phyloP scores from a whole-genome alignment of 2,329 filamentous ascomycete species.

The Teratosphaeria destructans region DNA sequence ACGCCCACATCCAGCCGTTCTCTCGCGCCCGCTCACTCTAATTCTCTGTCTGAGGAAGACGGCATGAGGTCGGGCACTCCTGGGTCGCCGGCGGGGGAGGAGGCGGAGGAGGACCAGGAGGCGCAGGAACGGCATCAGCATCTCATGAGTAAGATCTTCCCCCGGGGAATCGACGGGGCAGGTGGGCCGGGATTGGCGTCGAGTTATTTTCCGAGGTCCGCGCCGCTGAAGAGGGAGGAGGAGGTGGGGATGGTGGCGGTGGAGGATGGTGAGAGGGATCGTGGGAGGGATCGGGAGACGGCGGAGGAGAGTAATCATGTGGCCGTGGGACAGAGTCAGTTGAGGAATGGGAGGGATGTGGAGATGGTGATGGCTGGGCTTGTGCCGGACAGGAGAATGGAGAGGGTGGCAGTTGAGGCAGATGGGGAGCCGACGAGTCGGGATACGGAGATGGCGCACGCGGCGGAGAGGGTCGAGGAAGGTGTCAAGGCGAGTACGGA shows the following conservation, averaged over 20 bases:
- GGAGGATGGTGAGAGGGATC: neutral
- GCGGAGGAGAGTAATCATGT: neutral
- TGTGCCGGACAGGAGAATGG: neutral
- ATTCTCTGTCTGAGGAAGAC: conserved; percentile 9
- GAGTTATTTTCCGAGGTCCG: conserved; percentile 8
- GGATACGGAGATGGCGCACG: neutral
- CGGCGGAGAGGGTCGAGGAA: neutral
- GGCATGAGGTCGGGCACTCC: conserved; percentile 13
- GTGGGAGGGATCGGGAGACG: neutral
- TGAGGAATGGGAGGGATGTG: neutral
- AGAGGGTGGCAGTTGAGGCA: neutral
- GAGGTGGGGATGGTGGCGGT: neutral
- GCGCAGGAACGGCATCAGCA: conserved; percentile 18
- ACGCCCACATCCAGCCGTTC: conserved; percentile 12
- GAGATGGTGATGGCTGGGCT: neutral
- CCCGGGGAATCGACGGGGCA: conserved; percentile 11
- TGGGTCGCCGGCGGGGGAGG: conserved; percentile 5
- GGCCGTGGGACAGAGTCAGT: neutral
- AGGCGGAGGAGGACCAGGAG: conserved; percentile 10
- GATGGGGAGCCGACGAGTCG: neutral
- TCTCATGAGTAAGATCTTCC: conserved; percentile 23
- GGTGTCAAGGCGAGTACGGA: neutral
- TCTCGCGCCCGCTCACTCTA: conserved; percentile 6
- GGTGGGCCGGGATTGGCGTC: conserved; percentile 6
- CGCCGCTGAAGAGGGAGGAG: neutral